Evolutionary conservation across 306 rosid species (phyloP).

Genomic region (Corylus avellana): DNA sequence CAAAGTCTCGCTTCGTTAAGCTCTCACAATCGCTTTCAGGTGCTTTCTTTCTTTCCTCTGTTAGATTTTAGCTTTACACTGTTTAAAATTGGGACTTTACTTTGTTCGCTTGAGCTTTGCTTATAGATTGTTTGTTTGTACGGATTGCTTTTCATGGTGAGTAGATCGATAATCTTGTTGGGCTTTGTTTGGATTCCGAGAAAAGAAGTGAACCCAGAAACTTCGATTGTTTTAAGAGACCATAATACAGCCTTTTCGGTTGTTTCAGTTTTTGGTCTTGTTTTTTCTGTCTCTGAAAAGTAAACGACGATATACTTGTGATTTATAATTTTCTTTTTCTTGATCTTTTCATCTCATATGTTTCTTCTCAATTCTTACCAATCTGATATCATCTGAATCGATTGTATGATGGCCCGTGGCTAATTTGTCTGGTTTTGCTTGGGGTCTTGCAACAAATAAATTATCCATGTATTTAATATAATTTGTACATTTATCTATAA

Average conservation of each 20-base stretch:
- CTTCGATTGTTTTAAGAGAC: conserved; percentile 1
- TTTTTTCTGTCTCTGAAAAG: neutral
- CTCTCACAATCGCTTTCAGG: conserved; percentile 19
- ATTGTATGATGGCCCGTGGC: neutral
- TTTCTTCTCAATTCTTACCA: neutral
- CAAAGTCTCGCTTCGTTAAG: conserved; percentile 1
- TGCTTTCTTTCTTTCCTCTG: conserved; percentile 16
- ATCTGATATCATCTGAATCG: neutral
- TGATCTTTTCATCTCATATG: neutral
- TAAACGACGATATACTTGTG: neutral
- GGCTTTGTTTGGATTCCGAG: neutral
- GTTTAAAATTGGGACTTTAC: neutral
- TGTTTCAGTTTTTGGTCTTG: conserved; percentile 3
- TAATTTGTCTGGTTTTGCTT: neutral
- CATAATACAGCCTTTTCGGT: conserved; percentile 1
- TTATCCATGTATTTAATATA: too few species aligned
- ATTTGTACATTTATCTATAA: neutral
- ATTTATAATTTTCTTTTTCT: neutral
- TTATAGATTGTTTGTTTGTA: neutral
- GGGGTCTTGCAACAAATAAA: neutral
- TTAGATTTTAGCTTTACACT: conserved; percentile 5
- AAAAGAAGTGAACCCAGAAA: neutral
- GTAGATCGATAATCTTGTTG: conserved; percentile 19
- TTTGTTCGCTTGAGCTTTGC: neutral
- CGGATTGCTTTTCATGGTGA: neutral